Evolutionary conservation across 192 early-diverging fungal species (phyloP).

Genomic region (Phlyctochytrium bullatum): DNA sequence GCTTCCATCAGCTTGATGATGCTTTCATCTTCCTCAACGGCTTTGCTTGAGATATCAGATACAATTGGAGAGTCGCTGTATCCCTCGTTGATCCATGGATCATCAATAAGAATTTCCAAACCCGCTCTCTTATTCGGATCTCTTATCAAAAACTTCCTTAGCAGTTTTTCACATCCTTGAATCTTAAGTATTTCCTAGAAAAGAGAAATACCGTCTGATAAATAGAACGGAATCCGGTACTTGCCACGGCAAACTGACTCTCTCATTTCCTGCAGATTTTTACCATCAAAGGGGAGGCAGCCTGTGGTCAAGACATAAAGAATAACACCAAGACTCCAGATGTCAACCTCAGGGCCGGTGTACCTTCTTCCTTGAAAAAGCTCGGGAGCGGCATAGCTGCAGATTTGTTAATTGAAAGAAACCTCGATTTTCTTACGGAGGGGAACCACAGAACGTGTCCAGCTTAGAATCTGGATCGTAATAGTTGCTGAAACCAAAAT

Average conservation of each 20-base stretch:
- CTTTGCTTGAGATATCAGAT: slow-evolving; percentile 40
- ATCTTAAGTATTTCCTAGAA: not conserved
- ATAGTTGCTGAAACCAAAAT: slow-evolving; percentile 63
- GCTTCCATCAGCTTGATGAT: slow-evolving; percentile 52
- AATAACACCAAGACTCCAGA: slow-evolving; percentile 97
- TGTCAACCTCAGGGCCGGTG: slow-evolving; percentile 96
- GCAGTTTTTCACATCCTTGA: slow-evolving; percentile 56
- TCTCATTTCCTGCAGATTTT: slow-evolving; percentile 77
- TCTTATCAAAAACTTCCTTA: slow-evolving; percentile 57
- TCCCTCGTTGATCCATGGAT: slow-evolving; percentile 42
- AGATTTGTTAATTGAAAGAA: not conserved
- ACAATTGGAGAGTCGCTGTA: slow-evolving; percentile 50
- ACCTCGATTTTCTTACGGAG: slow-evolving; percentile 42
- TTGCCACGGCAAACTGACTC: slow-evolving; percentile 62
- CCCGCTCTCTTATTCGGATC: slow-evolving; percentile 54
- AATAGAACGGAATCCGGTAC: slow-evolving; percentile 62
- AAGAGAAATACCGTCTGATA: slow-evolving; percentile 18
- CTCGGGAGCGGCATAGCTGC: slow-evolving; percentile 69
- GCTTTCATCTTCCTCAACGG: slow-evolving; percentile 51
- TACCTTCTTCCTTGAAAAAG: slow-evolving; percentile 75
- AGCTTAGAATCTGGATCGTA: slow-evolving; percentile 57
- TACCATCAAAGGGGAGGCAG: slow-evolving; percentile 95
- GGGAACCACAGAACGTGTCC: slow-evolving; percentile 65
- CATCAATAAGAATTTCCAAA: slow-evolving; percentile 44
- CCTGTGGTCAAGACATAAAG: slow-evolving; percentile 94